Base-by-base conservation (phyloP, 768 basidiomycete species). In the Boletus sensibilis region DNA sequence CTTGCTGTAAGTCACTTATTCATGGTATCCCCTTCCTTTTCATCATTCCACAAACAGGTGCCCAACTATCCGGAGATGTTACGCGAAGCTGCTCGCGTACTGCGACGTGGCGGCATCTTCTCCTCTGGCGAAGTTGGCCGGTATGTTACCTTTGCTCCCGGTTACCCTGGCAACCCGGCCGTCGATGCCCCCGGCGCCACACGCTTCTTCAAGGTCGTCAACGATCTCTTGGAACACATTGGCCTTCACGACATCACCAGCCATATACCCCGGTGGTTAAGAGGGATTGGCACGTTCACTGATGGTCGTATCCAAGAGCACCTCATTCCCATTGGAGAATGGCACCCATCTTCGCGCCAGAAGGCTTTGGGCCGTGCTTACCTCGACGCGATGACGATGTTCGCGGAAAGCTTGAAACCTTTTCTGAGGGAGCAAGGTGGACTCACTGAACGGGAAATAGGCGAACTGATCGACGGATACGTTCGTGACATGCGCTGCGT, bases 71-170 rank as follows among this genome's bases (percentile, higher is more conserved):
- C 70, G 18, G 64, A 61, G 25, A 69, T 90, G 56, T 63, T 90
- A 33, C 64, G 68, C 21, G 88, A 92, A 67, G 79, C 79, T 16
- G 77, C 76, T 7, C 83, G 91, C 38, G 75, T 91, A 43, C 74
- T 93, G 13, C 82, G 83, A 43, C 82, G 82, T 5, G 85, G 85
- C n/a, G 90, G 90, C 1, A 70, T 92, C 14, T 86, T 90, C 66
- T 58, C 87, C 9, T 84, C 84, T 2, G 78, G 78, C 40, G 89
- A 91, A 71, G 83, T 85, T 78, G 75, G 72, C 35, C 74, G 77
- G 25, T 72, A 65, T 35, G 76, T 81, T 0, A 53, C 66, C 5
- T 75, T 82, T 64, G 74, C 72, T 39, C 75, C 77, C 9, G 56
- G 55, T 47, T 68, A 63, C 63, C 61, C 65, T 44, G 61, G 63